Evolutionary conservation across 176 grass and related monocot genomes (phyloP).

Genomic region (Pharus latifolius): DNA sequence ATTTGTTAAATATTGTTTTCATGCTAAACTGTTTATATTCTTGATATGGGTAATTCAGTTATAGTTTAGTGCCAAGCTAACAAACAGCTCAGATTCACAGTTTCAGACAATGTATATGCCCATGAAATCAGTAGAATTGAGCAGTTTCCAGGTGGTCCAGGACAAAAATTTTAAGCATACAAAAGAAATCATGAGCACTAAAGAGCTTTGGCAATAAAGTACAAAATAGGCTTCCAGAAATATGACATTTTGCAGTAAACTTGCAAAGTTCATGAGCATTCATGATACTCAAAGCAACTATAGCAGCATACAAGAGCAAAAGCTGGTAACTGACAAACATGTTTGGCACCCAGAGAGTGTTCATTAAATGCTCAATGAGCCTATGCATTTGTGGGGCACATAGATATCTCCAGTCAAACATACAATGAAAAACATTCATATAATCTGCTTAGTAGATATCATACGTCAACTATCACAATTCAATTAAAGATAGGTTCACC

Average conservation of each 20-base stretch:
- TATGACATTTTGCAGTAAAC: not conserved
- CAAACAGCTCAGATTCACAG: not conserved
- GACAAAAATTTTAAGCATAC: not conserved
- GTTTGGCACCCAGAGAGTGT: not conserved
- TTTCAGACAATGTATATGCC: not conserved
- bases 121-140: not conserved
- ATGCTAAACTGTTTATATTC: slow-evolving; percentile 4
- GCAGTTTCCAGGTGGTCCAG: not conserved
- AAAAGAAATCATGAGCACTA: not conserved
- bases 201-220: not conserved
- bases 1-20: slow-evolving; percentile 1
- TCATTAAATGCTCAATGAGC: not conserved
- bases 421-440: not conserved
- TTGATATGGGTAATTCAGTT: not conserved
- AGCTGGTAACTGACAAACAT: not conserved
- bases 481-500: not conserved
- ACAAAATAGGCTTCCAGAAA: not conserved
- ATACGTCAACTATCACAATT: not conserved
- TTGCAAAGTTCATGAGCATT: not conserved
- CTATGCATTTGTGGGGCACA: not conserved
- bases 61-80: not conserved
- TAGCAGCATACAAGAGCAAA: not conserved
- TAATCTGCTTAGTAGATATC: not conserved
- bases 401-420: not conserved
- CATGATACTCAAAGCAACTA: not conserved